Evolutionary conservation across 495 filamentous ascomycete genomes (phyloP).

Genomic region (Penicillium coffeae): DNA sequence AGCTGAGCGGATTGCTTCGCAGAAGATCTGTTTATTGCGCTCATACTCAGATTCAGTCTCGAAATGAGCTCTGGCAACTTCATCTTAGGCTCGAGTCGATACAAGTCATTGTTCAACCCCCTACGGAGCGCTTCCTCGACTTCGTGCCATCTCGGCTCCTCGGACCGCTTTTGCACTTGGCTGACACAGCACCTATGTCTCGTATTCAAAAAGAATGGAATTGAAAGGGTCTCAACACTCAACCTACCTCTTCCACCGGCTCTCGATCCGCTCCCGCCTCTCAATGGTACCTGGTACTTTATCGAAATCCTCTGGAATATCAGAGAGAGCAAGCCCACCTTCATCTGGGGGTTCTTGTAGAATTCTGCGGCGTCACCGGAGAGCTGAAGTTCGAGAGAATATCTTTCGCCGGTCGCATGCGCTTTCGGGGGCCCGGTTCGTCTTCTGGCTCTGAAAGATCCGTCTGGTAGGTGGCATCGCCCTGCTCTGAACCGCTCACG

Average conservation of each 20-base stretch:
- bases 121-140: not conserved
- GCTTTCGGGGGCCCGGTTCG: slow-evolving; percentile 4
- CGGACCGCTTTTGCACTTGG: not conserved
- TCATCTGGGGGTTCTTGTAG: slow-evolving; percentile 15
- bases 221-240: slow-evolving; percentile 1
- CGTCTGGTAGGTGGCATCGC: slow-evolving; percentile 7
- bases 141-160: slow-evolving; percentile 14
- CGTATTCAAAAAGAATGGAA: not conserved
- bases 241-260: slow-evolving; percentile 8
- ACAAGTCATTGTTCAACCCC: not conserved
- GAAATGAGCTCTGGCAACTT: slow-evolving; percentile 2
- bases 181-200: not conserved
- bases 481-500: slow-evolving; percentile 4
- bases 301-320: slow-evolving; percentile 18
- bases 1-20: slow-evolving; percentile 4
- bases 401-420: slow-evolving; percentile 3
- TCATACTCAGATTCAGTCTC: slow-evolving; percentile 6
- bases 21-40: slow-evolving; percentile 6
- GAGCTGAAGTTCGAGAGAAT: slow-evolving; percentile 1
- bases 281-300: slow-evolving; percentile 14
- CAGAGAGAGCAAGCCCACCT: slow-evolving; percentile 11
- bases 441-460: slow-evolving; percentile 7
- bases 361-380: not conserved
- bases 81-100: slow-evolving; percentile 4
- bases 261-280: slow-evolving; percentile 16